phyloP scores from a whole-genome alignment of 139 green algal genomes.

The Yamagishiella unicocca region DNA sequence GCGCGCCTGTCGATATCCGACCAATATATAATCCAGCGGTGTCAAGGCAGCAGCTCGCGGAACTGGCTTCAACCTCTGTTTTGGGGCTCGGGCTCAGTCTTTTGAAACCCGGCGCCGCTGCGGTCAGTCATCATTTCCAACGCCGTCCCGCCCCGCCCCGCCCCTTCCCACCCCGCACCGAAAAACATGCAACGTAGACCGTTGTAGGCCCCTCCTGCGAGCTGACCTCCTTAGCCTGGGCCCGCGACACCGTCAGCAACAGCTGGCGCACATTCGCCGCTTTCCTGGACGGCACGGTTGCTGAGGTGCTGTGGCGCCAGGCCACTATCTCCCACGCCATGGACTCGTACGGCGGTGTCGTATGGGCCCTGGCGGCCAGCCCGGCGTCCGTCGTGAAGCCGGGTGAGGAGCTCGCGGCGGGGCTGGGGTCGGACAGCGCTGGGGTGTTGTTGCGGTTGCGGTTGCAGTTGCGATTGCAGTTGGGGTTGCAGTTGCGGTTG shows the following conservation, averaged over 20 bases:
- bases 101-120: too few species aligned
- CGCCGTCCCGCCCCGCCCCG: neutral
- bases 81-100: too few species aligned
- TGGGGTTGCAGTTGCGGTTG: too few species aligned
- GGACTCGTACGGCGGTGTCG: constrained; percentile 88
- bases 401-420: constrained; percentile 45
- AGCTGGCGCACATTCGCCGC: constrained; percentile 78
- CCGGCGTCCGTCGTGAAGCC: constrained; percentile 55
- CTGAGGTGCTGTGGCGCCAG: constrained; percentile 76
- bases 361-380: constrained; percentile 85
- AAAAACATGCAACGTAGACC: too few species aligned
- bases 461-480: too few species aligned
- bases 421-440: neutral
- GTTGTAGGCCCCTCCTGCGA: constrained; percentile 74
- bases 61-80: too few species aligned
- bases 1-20: too few species aligned
- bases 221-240: constrained; percentile 81
- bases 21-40: too few species aligned
- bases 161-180: neutral
- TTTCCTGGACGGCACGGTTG: constrained; percentile 81
- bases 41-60: too few species aligned
- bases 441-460: too few species aligned
- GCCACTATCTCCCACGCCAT: constrained; percentile 13
- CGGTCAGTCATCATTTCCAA: too few species aligned
- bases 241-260: constrained; percentile 54